Conservation (phyloP, 1,284 basidiomycete species). For the Cryptococcus sp. region DNA sequence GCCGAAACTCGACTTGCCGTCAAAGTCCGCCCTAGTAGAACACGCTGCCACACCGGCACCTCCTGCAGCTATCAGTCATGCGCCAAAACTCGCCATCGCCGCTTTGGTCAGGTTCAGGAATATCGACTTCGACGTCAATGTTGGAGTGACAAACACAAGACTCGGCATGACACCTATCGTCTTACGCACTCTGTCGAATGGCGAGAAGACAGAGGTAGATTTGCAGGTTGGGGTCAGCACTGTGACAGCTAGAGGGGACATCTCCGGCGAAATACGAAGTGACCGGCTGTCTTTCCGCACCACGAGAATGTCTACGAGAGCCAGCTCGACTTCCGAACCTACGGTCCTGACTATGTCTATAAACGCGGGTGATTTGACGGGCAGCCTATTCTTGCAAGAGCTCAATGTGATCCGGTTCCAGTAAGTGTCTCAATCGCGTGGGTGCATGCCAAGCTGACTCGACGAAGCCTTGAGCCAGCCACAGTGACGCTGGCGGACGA, state of each 20-base stretch:
- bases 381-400: constrained; percentile 72
- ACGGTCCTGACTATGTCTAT: constrained; percentile 73
- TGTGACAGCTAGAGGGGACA: constrained; percentile 68
- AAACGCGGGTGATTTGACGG: constrained; percentile 70
- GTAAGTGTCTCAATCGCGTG: constrained; percentile 54
- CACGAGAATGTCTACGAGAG: constrained; percentile 58
- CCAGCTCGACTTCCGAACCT: constrained; percentile 38
- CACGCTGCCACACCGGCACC: constrained; percentile 7
- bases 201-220: constrained; percentile 56
- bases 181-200: constrained; percentile 42
- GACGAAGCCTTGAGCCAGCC: constrained; percentile 72
- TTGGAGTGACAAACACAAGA: constrained; percentile 62
- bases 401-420: constrained; percentile 75
- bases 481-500: constrained; percentile 76
- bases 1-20: constrained; percentile 35
- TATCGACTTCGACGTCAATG: constrained; percentile 70
- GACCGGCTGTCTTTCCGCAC: constrained; percentile 76
- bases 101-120: constrained; percentile 69
- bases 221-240: constrained; percentile 66
- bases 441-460: too few species aligned
- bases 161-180: constrained; percentile 63
- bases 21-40: constrained; percentile 15
- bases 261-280: constrained; percentile 69
- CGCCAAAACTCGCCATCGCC: constrained; percentile 29
- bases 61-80: neutral